Evolutionary conservation across 1,139 yeast genomes (phyloP).

Genomic region (Dujonia santamariae): DNA sequence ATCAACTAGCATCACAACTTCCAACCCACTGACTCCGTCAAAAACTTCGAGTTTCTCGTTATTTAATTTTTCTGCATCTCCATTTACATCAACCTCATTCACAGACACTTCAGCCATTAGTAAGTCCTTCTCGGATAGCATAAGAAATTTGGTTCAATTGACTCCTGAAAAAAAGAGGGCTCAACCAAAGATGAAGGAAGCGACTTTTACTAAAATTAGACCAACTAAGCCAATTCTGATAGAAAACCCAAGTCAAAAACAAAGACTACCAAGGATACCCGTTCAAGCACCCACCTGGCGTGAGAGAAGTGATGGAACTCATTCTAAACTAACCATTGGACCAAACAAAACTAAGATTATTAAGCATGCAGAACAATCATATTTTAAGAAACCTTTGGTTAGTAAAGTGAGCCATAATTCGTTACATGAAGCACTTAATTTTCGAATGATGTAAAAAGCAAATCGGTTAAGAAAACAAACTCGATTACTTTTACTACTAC

Average conservation of each 20-base stretch:
- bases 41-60: conserved; percentile 9
- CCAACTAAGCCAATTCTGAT: conserved; percentile 12
- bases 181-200: no score
- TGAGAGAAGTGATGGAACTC: conserved; percentile 30
- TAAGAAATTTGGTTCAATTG: conserved; percentile 3
- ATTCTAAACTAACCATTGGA: conserved; percentile 46
- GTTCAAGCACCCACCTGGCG: conserved; percentile 24
- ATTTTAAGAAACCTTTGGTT: conserved; percentile 38
- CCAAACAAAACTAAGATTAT: conserved; percentile 43
- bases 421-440: conserved; percentile 30
- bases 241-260: conserved; percentile 15
- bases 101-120: not conserved
- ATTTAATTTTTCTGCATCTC: conserved; percentile 12
- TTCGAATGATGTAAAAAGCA: conserved; percentile 3
- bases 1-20: conserved; percentile 8
- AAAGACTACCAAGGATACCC: conserved; percentile 22
- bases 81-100: conserved; percentile 11
- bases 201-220: not conserved
- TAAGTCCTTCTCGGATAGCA: conserved; percentile 5
- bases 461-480: conserved; percentile 1
- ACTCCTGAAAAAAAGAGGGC: conserved; percentile 4
- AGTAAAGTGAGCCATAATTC: conserved; percentile 31
- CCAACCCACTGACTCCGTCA: conserved; percentile 5
- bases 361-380: conserved; percentile 41
- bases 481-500: not conserved